Evolutionary conservation across 2,329 filamentous ascomycete genomes (phyloP), one percentile per base, ranked within the genome.

Genomic region (Cladosporium sp.): DNA sequence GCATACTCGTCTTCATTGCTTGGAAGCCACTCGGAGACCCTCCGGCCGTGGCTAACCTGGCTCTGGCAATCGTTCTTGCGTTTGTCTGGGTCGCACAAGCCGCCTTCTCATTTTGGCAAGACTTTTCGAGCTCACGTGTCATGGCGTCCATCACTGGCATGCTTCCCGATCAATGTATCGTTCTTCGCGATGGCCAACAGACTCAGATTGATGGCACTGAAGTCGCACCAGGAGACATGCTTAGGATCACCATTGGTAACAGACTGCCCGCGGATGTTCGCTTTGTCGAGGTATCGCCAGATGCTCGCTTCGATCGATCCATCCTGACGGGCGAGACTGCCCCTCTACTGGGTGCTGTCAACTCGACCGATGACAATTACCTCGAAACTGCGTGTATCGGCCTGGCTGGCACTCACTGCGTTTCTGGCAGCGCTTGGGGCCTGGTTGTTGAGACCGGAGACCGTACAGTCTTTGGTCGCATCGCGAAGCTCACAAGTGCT

Each of bases 81-180:
- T 80, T 83, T 5, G 88, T 92, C 7, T 92, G 88, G 86, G 60
- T 78, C 51, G 72, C 76, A n/a, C 77, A 80, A 57, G 77, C 77
- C 10, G 69, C 67, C 1, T 79, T 80, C 61, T 81, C 77, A 2
- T 91, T 91, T 74, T 78, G 74, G 71, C 76, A 78, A 61, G 89
- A 92, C 68, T 92, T 88, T 83, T 90, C 87, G 2, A 88, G 87
- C 0, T 87, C 83, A 1, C 78, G 85, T 4, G 88, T 91, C 56
- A 92, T 92, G 89, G 83, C 84, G 17, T 90, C 87, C 0, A 92
- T 92, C 68, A 89, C 86, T 48, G 86, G 82, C 17, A 89, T 92
- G 88, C 78, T 92, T n/a, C 89, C 89, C 0, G 88, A 90, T 64
- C 79, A 84, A 58, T 90, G 86, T 64, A 75, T 85, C 24, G 78